These are phyloP conservation scores for Carex kokanica DNA, from an alignment of 176 grass and related monocot species.

Conservation along the genomic window DNA sequence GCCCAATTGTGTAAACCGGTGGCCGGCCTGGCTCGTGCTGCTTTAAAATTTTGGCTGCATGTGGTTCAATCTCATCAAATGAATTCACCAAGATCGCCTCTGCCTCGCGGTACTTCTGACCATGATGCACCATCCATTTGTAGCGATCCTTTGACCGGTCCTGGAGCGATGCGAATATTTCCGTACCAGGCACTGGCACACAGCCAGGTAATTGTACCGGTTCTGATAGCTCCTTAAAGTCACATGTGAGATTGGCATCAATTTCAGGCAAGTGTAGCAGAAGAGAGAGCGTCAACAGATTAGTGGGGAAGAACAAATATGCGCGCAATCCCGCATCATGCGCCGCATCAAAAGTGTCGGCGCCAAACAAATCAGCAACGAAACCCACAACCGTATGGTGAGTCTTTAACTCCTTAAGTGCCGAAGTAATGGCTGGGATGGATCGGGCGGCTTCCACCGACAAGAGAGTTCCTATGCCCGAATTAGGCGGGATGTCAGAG, in stretches of 20 bases:
- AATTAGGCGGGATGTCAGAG: constrained; percentile 23
- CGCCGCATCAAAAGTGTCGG: constrained; percentile 29
- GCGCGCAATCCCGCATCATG: constrained; percentile 21
- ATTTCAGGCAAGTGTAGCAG: constrained; percentile 55
- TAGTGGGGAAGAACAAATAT: constrained; percentile 58
- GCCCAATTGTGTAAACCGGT: constrained; percentile 7
- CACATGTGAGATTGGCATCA: constrained; percentile 31
- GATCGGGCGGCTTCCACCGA: neutral
- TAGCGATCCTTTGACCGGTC: constrained; percentile 40
- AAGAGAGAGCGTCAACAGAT: constrained; percentile 43
- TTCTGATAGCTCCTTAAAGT: constrained; percentile 42
- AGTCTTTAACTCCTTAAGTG: constrained; percentile 17
- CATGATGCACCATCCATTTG: constrained; percentile 44
- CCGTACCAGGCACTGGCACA: constrained; percentile 44
- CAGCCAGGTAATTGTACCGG: constrained; percentile 58
- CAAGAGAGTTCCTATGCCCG: constrained; percentile 28
- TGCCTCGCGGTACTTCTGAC: neutral
- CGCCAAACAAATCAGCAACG: constrained; percentile 45
- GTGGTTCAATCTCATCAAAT: constrained; percentile 47
- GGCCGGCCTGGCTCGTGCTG: neutral
- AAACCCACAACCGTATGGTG: constrained; percentile 33
- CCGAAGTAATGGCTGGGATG: neutral
- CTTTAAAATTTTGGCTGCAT: neutral
- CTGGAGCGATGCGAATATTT: constrained; percentile 37
- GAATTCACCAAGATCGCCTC: constrained; percentile 61